A percentile compares a stretch with the other conserved stretches of the same genome.
Evolutionary conservation across 805 yeast genomes (phyloP).

Genomic region (Saturnispora quitensis): DNA sequence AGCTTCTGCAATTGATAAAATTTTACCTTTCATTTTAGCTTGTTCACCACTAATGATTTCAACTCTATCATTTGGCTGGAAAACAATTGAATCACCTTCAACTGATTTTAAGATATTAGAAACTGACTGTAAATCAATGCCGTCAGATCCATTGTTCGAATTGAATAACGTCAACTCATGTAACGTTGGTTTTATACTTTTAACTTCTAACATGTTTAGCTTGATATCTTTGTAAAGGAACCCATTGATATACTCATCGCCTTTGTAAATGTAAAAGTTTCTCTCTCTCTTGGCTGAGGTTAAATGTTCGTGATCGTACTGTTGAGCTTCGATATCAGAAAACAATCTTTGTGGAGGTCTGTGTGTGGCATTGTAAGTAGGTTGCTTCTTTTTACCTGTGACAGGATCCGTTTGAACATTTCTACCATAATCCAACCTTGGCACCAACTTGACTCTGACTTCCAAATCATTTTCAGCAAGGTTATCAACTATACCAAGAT

Average conservation of each 20-base stretch:
- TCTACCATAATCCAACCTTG: conserved; percentile 86
- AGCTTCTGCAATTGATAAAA: conserved; percentile 52
- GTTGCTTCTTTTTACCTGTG: conserved; percentile 30
- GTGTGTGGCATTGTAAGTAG: conserved; percentile 45
- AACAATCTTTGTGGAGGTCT: conserved; percentile 84
- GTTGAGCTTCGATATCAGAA: conserved; percentile 80
- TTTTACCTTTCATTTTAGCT: conserved; percentile 77
- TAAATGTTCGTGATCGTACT: conserved; percentile 67
- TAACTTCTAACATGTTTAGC: conserved; percentile 70
- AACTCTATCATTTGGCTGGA: conserved; percentile 91
- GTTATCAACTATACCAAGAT: conserved; percentile 86
- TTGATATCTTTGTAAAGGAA: conserved; percentile 80
- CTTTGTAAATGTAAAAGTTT: conserved; percentile 59
- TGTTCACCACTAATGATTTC: conserved; percentile 92
- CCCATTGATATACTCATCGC: conserved; percentile 87
- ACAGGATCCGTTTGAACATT: conserved; percentile 24
- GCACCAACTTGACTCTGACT: conserved; percentile 87
- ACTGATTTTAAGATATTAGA: conserved; percentile 76
- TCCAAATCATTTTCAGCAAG: conserved; percentile 92
- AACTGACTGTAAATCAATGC: conserved; percentile 79
- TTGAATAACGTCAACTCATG: conserved; percentile 82
- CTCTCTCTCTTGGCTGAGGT: conserved; percentile 52
- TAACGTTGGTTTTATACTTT: conserved; percentile 71
- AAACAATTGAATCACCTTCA: conserved; percentile 44
- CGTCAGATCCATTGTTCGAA: conserved; percentile 42